Conservation (phyloP, 257 asterid genomes). For the Paraleonurus japonicus region DNA sequence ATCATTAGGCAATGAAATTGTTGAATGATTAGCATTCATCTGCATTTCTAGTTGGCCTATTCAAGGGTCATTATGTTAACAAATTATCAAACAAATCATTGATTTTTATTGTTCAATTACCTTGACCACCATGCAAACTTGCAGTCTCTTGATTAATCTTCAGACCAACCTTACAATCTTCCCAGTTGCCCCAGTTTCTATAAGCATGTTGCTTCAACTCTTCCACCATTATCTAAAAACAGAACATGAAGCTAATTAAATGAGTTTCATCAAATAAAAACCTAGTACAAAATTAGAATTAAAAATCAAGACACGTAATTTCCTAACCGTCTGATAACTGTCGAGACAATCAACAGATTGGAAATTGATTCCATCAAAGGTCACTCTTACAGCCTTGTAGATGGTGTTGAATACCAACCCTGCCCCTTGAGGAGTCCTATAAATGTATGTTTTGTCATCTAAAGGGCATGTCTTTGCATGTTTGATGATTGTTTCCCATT, state of each 20-base stretch:
- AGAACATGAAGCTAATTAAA: not conserved
- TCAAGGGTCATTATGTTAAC: not conserved
- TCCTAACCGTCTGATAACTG: conserved; percentile 47
- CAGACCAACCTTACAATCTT: conserved; percentile 33
- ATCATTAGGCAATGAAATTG: conserved; percentile 28
- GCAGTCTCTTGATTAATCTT: conserved; percentile 18
- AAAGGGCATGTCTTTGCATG: conserved; percentile 55
- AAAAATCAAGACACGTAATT: not conserved
- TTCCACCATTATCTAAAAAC: conserved; percentile 45
- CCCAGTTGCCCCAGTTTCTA: conserved; percentile 33
- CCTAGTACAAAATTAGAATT: not conserved
- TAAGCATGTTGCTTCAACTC: conserved; percentile 47
- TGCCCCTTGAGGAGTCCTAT: conserved; percentile 31
- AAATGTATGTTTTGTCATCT: conserved; percentile 50
- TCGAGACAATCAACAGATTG: conserved; percentile 37
- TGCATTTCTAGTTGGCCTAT: conserved; percentile 41
- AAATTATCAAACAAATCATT: not conserved
- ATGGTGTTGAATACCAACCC: conserved; percentile 50
- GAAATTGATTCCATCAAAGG: conserved; percentile 47
- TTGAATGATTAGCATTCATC: conserved; percentile 26
- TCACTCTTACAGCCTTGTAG: conserved; percentile 52
- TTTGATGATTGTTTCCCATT: conserved; percentile 50
- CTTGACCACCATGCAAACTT: conserved; percentile 34
- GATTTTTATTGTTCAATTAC: conserved; percentile 20
- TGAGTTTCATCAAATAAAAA: not conserved